phyloP scores from a whole-genome alignment of 2,329 filamentous ascomycete species.

The Chrysoporthe austroafricana region DNA sequence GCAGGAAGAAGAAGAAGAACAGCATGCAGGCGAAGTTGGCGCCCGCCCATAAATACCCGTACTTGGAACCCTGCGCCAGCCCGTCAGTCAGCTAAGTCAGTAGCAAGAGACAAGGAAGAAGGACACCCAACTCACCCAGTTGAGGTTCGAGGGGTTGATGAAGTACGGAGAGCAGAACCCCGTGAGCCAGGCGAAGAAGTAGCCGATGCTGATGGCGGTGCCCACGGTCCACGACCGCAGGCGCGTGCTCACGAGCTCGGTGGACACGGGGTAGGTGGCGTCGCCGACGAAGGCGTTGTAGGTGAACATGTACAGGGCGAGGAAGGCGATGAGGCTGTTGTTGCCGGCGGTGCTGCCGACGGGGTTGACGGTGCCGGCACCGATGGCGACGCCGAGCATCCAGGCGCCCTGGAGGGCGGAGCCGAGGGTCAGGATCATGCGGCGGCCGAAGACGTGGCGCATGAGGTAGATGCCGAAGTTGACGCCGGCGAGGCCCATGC shows the following conservation, averaged over 20 bases:
- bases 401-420: constrained; percentile 47
- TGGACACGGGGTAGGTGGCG: constrained; percentile 46
- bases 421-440: constrained; percentile 52
- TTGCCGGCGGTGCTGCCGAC: constrained; percentile 35
- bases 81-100: neutral
- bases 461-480: constrained; percentile 54
- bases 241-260: constrained; percentile 48
- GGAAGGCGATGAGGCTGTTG: constrained; percentile 42
- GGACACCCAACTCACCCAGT: constrained; percentile 38
- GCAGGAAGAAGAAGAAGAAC: constrained; percentile 39
- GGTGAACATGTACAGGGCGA: constrained; percentile 39
- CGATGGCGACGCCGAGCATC: constrained; percentile 49
- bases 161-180: constrained; percentile 52
- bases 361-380: constrained; percentile 28
- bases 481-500: constrained; percentile 52
- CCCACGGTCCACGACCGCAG: constrained; percentile 53
- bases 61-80: constrained; percentile 42
- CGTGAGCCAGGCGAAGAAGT: constrained; percentile 50
- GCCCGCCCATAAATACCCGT: constrained; percentile 48
- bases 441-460: constrained; percentile 49
- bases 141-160: constrained; percentile 47
- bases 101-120: neutral
- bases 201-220: constrained; percentile 51
- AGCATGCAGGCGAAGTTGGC: constrained; percentile 37
- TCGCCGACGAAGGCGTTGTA: constrained; percentile 46